Conservation (phyloP, 768 basidiomycete species). For the Naganishia onofrii region DNA sequence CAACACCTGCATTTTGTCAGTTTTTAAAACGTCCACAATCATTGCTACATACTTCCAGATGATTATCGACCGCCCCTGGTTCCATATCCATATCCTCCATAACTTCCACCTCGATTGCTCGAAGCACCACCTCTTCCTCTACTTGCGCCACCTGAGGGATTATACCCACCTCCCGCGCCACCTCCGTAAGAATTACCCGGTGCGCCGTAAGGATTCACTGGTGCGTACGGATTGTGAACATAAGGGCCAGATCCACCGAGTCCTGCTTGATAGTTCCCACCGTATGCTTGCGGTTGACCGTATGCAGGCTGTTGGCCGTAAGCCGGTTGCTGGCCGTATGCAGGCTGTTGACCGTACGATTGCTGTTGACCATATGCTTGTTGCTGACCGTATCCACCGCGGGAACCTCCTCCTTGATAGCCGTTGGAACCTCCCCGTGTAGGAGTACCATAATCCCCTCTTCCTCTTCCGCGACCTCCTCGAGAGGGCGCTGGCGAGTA, state of each 20-base stretch:
- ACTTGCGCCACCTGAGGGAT: conserved; percentile 45
- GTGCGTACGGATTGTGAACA: conserved; percentile 25
- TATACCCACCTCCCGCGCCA: conserved; percentile 55
- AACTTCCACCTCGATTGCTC: conserved; percentile 19
- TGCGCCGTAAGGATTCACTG: conserved; percentile 28
- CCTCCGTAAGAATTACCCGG: conserved; percentile 23
- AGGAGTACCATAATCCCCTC: conserved; percentile 48
- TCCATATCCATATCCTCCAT: conserved; percentile 27
- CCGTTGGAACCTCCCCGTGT: conserved; percentile 35
- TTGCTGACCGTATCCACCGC: not conserved
- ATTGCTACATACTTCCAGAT: not conserved
- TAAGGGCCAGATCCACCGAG: conserved; percentile 22
- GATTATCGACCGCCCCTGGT: conserved; percentile 13
- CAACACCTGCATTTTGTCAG: not conserved
- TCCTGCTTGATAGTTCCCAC: conserved; percentile 1
- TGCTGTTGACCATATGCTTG: conserved; percentile 6
- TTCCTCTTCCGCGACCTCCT: conserved; percentile 37
- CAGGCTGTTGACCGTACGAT: not conserved
- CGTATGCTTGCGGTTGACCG: not conserved
- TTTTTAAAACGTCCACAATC: not conserved
- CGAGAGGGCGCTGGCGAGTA: conserved; percentile 20
- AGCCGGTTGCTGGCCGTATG: not conserved
- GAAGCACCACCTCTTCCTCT: conserved; percentile 18
- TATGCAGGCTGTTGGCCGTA: conserved; percentile 2
- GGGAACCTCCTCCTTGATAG: conserved; percentile 29